Evolutionary conservation across 163 green algal genomes (phyloP).

Genomic region (Volvox carteri): DNA sequence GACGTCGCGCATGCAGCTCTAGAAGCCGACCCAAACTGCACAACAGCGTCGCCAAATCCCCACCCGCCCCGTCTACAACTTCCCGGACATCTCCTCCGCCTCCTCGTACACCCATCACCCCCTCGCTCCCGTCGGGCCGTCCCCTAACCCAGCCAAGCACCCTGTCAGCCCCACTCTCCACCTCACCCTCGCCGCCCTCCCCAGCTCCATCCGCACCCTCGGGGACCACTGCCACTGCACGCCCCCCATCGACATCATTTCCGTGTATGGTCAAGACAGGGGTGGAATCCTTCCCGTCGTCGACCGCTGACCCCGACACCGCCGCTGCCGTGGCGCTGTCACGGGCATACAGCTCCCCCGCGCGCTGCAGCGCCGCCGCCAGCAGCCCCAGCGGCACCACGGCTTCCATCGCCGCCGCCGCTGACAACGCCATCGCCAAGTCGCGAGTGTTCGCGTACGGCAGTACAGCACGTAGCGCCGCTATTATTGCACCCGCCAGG

Average conservation of each 20-base stretch:
- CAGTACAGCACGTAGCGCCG: neutral
- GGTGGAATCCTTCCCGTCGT: no score
- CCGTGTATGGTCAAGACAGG: no score
- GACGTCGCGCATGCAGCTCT: neutral
- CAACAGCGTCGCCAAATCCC: neutral
- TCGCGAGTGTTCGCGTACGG: neutral
- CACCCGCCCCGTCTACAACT: no score
- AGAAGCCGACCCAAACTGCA: slow-evolving; percentile 14
- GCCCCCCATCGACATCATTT: no score
- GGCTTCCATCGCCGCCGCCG: slow-evolving; percentile 12
- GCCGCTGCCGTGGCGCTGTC: no score
- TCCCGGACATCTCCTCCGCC: neutral
- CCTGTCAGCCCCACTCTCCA: neutral
- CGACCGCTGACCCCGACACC: no score
- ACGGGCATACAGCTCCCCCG: slow-evolving; percentile 10
- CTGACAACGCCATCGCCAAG: neutral
- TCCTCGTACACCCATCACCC: no score
- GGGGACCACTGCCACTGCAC: no score
- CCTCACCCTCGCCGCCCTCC: neutral
- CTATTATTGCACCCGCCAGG: neutral
- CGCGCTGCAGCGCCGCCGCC: slow-evolving; percentile 5
- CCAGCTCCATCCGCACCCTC: no score
- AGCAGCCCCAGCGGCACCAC: neutral
- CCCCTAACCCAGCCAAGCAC: no score
- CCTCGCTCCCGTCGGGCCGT: neutral